Evolutionary conservation across 441 rosid genomes (phyloP).

Genomic region (Isatis lusitanica): DNA sequence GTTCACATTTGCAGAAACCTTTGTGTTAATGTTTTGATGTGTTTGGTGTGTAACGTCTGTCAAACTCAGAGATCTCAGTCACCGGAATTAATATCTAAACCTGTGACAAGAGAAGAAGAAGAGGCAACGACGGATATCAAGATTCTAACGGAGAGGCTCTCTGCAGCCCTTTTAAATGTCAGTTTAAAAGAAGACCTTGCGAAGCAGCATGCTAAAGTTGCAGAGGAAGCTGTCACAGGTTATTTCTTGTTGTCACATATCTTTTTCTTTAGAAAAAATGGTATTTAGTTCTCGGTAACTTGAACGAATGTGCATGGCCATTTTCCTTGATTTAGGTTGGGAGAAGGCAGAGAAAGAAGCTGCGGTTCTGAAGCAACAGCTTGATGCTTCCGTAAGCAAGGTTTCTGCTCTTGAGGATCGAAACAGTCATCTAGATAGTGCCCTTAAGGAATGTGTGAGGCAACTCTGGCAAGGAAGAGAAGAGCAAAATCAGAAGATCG

Average conservation of each 20-base stretch:
- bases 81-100: slow-evolving; percentile 58
- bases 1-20: neutral
- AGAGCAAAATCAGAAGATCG: slow-evolving; percentile 71
- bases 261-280: neutral
- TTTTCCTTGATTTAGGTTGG: slow-evolving; percentile 61
- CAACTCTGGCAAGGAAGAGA: slow-evolving; percentile 89
- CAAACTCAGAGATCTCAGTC: slow-evolving; percentile 51
- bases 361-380: slow-evolving; percentile 57
- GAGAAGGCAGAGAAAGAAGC: slow-evolving; percentile 89
- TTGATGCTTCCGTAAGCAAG: slow-evolving; percentile 55
- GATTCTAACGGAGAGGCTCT: slow-evolving; percentile 62
- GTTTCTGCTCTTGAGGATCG: slow-evolving; percentile 70
- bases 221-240: slow-evolving; percentile 96
- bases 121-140: slow-evolving; percentile 54
- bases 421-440: slow-evolving; percentile 81
- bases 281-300: neutral
- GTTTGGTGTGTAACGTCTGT: slow-evolving; percentile 31
- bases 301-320: neutral
- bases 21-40: slow-evolving; percentile 4
- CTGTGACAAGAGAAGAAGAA: slow-evolving; percentile 48
- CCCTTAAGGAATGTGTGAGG: slow-evolving; percentile 92
- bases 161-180: slow-evolving; percentile 70
- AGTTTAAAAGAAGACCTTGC: slow-evolving; percentile 78
- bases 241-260: neutral
- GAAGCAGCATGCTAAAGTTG: slow-evolving; percentile 87